phyloP scores from a whole-genome alignment of 805 yeast species.

The Nakazawaea laoshanensis region DNA sequence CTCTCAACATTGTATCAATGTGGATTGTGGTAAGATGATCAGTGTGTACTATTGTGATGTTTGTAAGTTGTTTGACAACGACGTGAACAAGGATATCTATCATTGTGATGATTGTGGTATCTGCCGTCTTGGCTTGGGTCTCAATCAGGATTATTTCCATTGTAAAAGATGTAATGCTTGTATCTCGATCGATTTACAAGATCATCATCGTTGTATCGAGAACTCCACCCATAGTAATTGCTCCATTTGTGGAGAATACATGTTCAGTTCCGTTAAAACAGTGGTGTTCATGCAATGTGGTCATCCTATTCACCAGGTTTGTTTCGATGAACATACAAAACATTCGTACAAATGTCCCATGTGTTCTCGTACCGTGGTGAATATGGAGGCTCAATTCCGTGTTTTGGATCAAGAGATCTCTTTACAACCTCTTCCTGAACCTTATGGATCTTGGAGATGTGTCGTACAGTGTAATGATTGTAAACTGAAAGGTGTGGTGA shows the following conservation, averaged over 20 bases:
- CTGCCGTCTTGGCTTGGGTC: constrained; percentile 82
- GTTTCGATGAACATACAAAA: constrained; percentile 75
- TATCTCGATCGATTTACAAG: constrained; percentile 67
- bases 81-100: constrained; percentile 68
- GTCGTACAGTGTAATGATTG: constrained; percentile 82
- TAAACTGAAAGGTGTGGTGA: constrained; percentile 65
- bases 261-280: constrained; percentile 73
- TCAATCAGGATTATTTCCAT: constrained; percentile 85
- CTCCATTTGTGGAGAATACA: constrained; percentile 86
- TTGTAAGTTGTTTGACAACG: constrained; percentile 81
- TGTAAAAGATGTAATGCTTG: constrained; percentile 88
- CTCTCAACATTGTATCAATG: constrained; percentile 49
- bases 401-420: constrained; percentile 78
- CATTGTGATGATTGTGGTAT: constrained; percentile 93
- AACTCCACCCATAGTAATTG: constrained; percentile 87
- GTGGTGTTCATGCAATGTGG: constrained; percentile 94
- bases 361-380: constrained; percentile 75
- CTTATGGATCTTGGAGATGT: constrained; percentile 68
- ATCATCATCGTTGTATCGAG: constrained; percentile 77
- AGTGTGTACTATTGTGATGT: constrained; percentile 71
- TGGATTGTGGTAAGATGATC: constrained; percentile 49
- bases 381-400: constrained; percentile 85
- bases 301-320: constrained; percentile 82
- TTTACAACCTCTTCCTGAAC: constrained; percentile 72
- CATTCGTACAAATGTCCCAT: constrained; percentile 88